These are phyloP conservation scores for Hanseniaspora lachancei DNA, from an alignment of 805 yeast species.

Conservation along the genomic window DNA sequence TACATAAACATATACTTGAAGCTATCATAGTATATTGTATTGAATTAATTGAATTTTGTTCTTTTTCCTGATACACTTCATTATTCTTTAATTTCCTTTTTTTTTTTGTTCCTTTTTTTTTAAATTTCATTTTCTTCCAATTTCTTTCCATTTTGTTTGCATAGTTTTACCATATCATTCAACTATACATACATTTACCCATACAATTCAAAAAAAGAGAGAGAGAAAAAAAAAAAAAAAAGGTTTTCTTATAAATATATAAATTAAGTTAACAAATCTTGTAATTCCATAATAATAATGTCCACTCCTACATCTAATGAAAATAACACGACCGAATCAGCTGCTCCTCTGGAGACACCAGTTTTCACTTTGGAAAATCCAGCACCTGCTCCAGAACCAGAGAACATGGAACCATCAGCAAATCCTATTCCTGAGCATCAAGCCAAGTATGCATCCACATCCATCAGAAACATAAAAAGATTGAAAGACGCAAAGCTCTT, in stretches of 20 bases:
- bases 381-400: conserved; percentile 60
- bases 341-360: not conserved
- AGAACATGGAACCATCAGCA: conserved; percentile 51
- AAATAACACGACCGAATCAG: conserved; percentile 1
- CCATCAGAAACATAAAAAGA: conserved; percentile 75
- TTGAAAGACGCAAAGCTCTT: conserved; percentile 89
- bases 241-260: not conserved
- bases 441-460: conserved; percentile 59
- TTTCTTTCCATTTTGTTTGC: too few relatives aligned
- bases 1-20: too few relatives aligned
- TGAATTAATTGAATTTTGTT: too few relatives aligned
- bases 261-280: not conserved
- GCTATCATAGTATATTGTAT: too few relatives aligned
- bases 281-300: conserved; percentile 4
- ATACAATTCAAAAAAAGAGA: not conserved
- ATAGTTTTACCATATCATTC: too few relatives aligned
- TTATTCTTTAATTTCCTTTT: too few relatives aligned
- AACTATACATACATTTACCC: too few relatives aligned
- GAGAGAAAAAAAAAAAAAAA: not conserved
- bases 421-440: conserved; percentile 74
- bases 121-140: not conserved
- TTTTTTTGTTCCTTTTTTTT: not conserved
- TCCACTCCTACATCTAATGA: conserved; percentile 1
- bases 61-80: too few relatives aligned
- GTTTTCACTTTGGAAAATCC: conserved; percentile 45